Evolutionary conservation across 2,329 filamentous ascomycete genomes (phyloP), one percentile per base, ranked within the genome.

Genomic region (Capronia epimyces): DNA sequence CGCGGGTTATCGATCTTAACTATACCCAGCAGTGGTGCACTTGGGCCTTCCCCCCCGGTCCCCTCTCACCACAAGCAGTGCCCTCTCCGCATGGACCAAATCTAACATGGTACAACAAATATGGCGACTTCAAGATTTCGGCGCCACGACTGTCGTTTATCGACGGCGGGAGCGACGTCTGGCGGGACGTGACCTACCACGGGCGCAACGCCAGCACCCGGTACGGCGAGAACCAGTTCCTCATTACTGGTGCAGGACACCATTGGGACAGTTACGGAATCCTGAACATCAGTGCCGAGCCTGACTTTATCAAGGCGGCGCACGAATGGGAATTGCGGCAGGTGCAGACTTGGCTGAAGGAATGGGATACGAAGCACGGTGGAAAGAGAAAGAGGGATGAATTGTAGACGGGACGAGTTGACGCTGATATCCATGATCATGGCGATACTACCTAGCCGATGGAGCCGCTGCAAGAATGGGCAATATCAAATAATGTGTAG

Each of bases 21-120:
- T 79, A 79, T 62, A 78, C 75, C 31, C 76, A 77, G 56, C 72
- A 78, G 62, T 79, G 76, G 75, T 79, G 76, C 57, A 69, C 59
- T n/a, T 76, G 75, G 75, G 74, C 76, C 1, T 79, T 78, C 55
- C 71, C 75, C 1, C 53, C 66, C 1, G 75, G 76, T 0, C 46
- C 67, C 21, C 68, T 52, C 5, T 55, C 55, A 12, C 55, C 55
- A 2, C 55, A 57, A 43, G 55, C 55, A 6, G 55, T 57, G 4
- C 55, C 55, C 18, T 73, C 75, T 0, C 32, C 66, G 1, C 67
- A 64, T 9, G 59, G 59, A 0, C 75, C 75, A 0, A 66, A 76
- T 46, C 56, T 75, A 2, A 60, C 62, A 2, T 59, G 62, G 7
- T 73, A 71, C 62, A 74, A 75, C 50, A 64, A 64, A 34, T 78